Evolutionary conservation across 179 eudicot genomes (phyloP).

Genomic region (Drosera spatulata): DNA sequence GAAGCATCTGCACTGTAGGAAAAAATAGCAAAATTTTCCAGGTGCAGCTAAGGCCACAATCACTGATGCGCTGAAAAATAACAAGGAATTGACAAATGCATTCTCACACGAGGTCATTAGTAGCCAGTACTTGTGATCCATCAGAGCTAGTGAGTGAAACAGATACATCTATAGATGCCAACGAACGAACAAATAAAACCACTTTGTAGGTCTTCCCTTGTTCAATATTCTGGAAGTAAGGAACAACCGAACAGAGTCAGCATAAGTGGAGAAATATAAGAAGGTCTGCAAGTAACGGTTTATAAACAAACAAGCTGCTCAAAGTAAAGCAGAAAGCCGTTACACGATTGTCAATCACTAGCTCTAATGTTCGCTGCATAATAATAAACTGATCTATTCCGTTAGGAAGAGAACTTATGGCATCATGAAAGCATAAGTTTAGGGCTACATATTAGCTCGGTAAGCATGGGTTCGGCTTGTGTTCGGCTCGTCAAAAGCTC

Average conservation of each 20-base stretch:
- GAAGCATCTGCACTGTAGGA: conserved; percentile 35
- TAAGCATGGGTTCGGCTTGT: too few relatives aligned
- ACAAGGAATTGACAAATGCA: neutral
- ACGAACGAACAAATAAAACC: conserved; percentile 60
- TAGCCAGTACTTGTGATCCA: conserved; percentile 52
- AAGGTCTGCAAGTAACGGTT: neutral
- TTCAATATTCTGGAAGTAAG: conserved; percentile 63
- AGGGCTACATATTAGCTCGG: too few relatives aligned
- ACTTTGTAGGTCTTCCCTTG: conserved; percentile 77
- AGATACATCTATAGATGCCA: conserved; percentile 40
- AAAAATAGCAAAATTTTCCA: conserved; percentile 3
- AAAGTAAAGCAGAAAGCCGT: too few relatives aligned
- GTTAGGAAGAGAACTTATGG: too few relatives aligned
- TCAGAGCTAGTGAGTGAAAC: conserved; percentile 59
- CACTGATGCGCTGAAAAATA: too few relatives aligned
- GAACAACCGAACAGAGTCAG: conserved; percentile 5
- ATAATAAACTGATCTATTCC: too few relatives aligned
- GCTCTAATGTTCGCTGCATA: too few relatives aligned
- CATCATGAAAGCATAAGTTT: too few relatives aligned
- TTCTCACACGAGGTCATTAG: conserved; percentile 49
- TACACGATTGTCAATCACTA: too few relatives aligned
- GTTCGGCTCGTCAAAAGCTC: too few relatives aligned
- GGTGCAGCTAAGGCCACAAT: neutral
- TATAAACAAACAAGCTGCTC: too few relatives aligned
- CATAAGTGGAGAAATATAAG: neutral